Conservation (phyloP, 257 asterid species). For the Capsicum pubescens region DNA sequence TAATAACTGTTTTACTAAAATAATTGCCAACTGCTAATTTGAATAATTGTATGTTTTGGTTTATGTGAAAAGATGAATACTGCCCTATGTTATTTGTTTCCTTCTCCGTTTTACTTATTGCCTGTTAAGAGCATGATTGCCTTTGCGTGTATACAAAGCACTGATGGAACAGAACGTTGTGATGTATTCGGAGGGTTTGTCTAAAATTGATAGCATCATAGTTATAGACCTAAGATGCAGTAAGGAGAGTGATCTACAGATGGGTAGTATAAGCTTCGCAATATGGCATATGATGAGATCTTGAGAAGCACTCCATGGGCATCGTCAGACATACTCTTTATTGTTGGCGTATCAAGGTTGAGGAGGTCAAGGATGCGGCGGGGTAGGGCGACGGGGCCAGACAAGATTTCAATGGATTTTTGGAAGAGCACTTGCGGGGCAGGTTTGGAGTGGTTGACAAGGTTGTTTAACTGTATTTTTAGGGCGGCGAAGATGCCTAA, state of each 20-base stretch:
- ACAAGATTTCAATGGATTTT: too few species aligned
- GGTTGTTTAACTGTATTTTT: too few species aligned
- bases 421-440: too few species aligned
- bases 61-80: slow-evolving; percentile 19
- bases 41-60: slow-evolving; percentile 16
- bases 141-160: background rate
- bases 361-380: too few species aligned
- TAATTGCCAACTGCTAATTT: slow-evolving; percentile 7
- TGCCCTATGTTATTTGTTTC: slow-evolving; percentile 3
- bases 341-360: background rate
- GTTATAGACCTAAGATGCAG: background rate
- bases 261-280: slow-evolving; percentile 1
- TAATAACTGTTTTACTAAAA: background rate
- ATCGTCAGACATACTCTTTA: background rate
- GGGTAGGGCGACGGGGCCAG: too few species aligned
- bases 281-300: slow-evolving; percentile 4
- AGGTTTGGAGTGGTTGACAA: too few species aligned
- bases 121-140: background rate
- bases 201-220: background rate
- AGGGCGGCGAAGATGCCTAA: too few species aligned
- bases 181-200: slow-evolving; percentile 20
- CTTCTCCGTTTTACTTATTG: slow-evolving; percentile 3
- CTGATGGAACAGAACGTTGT: background rate
- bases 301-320: slow-evolving; percentile 15
- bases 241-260: slow-evolving; percentile 19